phyloP scores from a whole-genome alignment of 108 stramenopile species.

The Stephanodiscus minutulus region DNA sequence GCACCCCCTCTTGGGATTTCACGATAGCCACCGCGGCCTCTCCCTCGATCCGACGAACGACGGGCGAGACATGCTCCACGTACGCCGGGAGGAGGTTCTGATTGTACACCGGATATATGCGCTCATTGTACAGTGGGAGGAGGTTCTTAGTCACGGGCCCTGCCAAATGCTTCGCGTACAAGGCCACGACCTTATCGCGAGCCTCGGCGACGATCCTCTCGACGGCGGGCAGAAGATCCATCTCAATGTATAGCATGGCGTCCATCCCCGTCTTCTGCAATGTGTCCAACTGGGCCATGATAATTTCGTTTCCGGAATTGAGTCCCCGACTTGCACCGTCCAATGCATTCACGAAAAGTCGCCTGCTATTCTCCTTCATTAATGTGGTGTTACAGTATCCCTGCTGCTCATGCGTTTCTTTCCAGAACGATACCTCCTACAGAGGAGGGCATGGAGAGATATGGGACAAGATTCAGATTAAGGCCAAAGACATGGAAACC shows the following conservation, averaged over 20 bases:
- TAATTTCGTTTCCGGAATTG: constrained; percentile 13
- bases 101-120: constrained; percentile 44
- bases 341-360: constrained; percentile 20
- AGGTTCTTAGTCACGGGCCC: constrained; percentile 20
- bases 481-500: neutral
- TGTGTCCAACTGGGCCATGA: constrained; percentile 16
- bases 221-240: constrained; percentile 13
- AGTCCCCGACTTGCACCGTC: constrained; percentile 21
- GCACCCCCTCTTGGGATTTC: constrained; percentile 25
- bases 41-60: constrained; percentile 28
- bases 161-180: constrained; percentile 38
- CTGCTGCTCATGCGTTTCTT: constrained; percentile 34
- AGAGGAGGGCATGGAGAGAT: neutral
- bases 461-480: neutral
- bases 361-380: constrained; percentile 36
- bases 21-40: constrained; percentile 26
- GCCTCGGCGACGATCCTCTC: constrained; percentile 14
- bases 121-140: constrained; percentile 38
- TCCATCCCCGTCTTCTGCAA: constrained; percentile 15
- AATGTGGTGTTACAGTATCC: constrained; percentile 49
- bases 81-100: constrained; percentile 26
- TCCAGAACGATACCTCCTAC: constrained; percentile 44
- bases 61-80: constrained; percentile 26
- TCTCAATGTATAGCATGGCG: constrained; percentile 16
- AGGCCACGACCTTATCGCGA: constrained; percentile 11